Evolutionary conservation across 805 yeast species (phyloP), one percentile per base, ranked within the genome.

Genomic region (Sugiyamaella floridensis): DNA sequence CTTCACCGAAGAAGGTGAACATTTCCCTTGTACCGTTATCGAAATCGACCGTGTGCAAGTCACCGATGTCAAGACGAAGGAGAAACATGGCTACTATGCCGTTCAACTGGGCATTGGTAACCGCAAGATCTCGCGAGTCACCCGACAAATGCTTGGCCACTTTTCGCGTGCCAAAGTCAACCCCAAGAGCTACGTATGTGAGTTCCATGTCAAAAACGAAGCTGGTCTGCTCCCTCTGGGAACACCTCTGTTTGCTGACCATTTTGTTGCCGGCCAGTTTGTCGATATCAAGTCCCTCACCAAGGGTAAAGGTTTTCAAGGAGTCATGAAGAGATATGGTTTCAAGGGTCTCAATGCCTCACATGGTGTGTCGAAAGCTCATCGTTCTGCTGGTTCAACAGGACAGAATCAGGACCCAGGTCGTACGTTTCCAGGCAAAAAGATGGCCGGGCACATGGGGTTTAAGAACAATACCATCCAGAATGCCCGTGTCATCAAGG

Each of bases 381-480:
- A 93, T 69, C 85, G 99, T 78, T 83, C 89, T 53, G 96, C 95
- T 63, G 99, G 99, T 79, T 90, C 97, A 32, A 89, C 86, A 63
- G 99, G 99, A 80, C 89, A 85, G 69, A 86, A 87, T 65, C 95
- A 93, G 60, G 85, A 88, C 57, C 99, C 99, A 12, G 97, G 96
- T 64, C 86, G 99, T 75, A 88, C 89, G 50, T 75, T 89, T 57
- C 98, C 97, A 14, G 98, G 97, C 20, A 90, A 88, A 74, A 92
- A 89, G 72, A 92, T 93, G 99, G 95, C 98, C 40, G 99, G 99
- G 59, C 86, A 87, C 69, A 85, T 90, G 93, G 99, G 99, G 60
- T 83, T 80, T 56, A 76, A 79, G 51, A 76, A 74, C 60, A 78
- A 80, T 56, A 92, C 98, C 2, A 79, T 82, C 22, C 86, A 82